Evolutionary conservation across 768 basidiomycete genomes (phyloP).

Genomic region (Collybia nuda): DNA sequence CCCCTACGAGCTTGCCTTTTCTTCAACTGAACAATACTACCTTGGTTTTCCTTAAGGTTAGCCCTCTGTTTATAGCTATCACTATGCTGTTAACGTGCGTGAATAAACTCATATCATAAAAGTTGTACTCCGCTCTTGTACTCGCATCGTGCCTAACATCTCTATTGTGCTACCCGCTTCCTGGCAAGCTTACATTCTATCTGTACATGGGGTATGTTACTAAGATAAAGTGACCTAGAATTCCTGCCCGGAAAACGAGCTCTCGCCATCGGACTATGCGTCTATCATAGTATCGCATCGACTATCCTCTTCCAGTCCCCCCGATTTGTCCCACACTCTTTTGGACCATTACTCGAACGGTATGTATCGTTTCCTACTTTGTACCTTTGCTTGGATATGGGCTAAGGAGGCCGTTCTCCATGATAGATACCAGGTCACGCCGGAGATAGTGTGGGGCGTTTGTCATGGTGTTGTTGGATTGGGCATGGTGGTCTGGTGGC

Average conservation of each 20-base stretch:
- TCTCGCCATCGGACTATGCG: slow-evolving; percentile 69
- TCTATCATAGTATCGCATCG: slow-evolving; percentile 75
- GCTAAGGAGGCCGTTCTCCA: slow-evolving; percentile 2
- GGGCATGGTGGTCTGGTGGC: slow-evolving; percentile 82
- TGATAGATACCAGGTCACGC: slow-evolving; percentile 59
- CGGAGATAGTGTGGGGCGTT: slow-evolving; percentile 72
- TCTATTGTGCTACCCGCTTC: slow-evolving; percentile 67
- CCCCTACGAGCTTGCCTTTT: slow-evolving; percentile 66
- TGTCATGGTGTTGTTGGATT: slow-evolving; percentile 72
- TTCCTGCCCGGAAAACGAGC: slow-evolving; percentile 86
- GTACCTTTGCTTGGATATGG: neutral
- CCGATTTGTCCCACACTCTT: slow-evolving; percentile 74
- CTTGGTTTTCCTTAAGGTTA: slow-evolving; percentile 73
- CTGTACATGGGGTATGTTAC: neutral
- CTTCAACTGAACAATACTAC: slow-evolving; percentile 83
- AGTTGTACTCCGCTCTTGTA: slow-evolving; percentile 72
- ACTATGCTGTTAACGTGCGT: no score
- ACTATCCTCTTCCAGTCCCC: slow-evolving; percentile 76
- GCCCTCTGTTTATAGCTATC: slow-evolving; percentile 7
- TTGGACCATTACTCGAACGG: slow-evolving; percentile 62
- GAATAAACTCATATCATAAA: neutral
- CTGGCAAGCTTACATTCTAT: slow-evolving; percentile 44
- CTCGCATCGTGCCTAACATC: slow-evolving; percentile 60
- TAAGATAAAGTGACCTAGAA: slow-evolving; percentile 39
- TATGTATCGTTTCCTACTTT: slow-evolving; percentile 33